Evolutionary conservation across 495 filamentous ascomycete genomes (phyloP), one percentile per base, ranked within the genome.

Genomic region (Trypethelium eluteriae): DNA sequence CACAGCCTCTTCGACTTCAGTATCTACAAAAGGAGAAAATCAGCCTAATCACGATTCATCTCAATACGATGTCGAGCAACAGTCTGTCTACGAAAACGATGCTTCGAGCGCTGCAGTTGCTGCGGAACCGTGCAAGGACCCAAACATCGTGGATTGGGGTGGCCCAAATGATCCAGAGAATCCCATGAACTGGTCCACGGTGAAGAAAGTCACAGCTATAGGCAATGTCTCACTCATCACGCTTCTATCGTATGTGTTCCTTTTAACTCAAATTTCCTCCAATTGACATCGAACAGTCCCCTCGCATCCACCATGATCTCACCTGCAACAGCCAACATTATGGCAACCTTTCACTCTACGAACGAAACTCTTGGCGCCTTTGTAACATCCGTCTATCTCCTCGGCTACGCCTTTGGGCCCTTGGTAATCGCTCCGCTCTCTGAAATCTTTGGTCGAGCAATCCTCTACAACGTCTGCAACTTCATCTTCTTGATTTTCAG

Each of bases 361-460:
- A 71, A 66, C 44, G 46, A 71, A 14, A 11, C 63, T 10, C 67
- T 77, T 3, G 76, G 73, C 11, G 67, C 73, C 4, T 74, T 78
- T 63, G 75, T 78, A 47, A 76, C 78, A 2, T 75, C 73, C 14
- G 66, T 80, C 2, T 74, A 81, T 67, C 69, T 84, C 35, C 69
- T 76, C 0, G 84, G 84, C 18, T 86, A 83, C 66, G 80, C 79
- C 41, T 80, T 85, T 62, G 86, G 86, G 16, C 78, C 86, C 0
- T 72, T 89, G 2, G 63, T 88, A 39, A 75, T 89, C 2, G 85
- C 86, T 2, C 88, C 88, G 0, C 57, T 89, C 3, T 84, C 81
- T 47, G 88, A 91, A 69, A 74, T 88, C 39, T 86, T 86, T 70
- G 88, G 88, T 14, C 79, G 88, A 7, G 70, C 79, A 3, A 70